These are phyloP conservation scores for Melampsora abietis-canadensis DNA, from an alignment of 1,284 basidiomycete genomes.

Conservation along the genomic window DNA sequence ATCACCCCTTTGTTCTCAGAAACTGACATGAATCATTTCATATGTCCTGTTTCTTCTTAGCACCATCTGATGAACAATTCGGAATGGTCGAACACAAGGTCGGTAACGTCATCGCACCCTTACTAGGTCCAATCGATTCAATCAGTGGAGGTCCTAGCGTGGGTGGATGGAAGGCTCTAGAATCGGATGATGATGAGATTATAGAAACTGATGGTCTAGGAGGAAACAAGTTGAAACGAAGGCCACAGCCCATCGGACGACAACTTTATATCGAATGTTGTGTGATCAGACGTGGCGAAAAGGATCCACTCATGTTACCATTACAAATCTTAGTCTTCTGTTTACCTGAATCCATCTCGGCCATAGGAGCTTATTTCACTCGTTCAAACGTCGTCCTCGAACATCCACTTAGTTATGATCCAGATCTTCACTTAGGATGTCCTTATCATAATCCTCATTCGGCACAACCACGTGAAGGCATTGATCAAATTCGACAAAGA, in stretches of 20 bases:
- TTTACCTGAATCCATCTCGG: conserved; percentile 79
- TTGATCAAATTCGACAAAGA: conserved; percentile 45
- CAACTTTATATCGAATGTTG: conserved; percentile 38
- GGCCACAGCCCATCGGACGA: neutral
- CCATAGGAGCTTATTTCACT: conserved; percentile 72
- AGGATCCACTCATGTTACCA: conserved; percentile 70
- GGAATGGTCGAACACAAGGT: conserved; percentile 80
- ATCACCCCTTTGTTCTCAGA: neutral
- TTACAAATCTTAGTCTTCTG: conserved; percentile 86
- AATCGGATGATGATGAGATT: conserved; percentile 56
- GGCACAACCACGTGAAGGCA: conserved; percentile 68
- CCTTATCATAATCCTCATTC: conserved; percentile 82
- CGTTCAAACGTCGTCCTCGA: conserved; percentile 70
- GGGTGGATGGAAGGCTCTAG: conserved; percentile 39
- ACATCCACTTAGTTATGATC: conserved; percentile 65
- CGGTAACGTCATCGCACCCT: conserved; percentile 68
- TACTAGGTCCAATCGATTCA: conserved; percentile 22
- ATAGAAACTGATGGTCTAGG: conserved; percentile 69
- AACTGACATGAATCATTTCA: neutral
- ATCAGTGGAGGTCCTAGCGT: conserved; percentile 33
- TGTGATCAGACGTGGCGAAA: conserved; percentile 49
- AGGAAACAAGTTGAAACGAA: conserved; percentile 60
- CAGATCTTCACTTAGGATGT: conserved; percentile 64
- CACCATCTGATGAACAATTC: conserved; percentile 62
- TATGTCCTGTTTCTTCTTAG: conserved; percentile 6